Base-by-base conservation (phyloP, 441 rosid genomes). In the Syzygium syzygioides region DNA sequence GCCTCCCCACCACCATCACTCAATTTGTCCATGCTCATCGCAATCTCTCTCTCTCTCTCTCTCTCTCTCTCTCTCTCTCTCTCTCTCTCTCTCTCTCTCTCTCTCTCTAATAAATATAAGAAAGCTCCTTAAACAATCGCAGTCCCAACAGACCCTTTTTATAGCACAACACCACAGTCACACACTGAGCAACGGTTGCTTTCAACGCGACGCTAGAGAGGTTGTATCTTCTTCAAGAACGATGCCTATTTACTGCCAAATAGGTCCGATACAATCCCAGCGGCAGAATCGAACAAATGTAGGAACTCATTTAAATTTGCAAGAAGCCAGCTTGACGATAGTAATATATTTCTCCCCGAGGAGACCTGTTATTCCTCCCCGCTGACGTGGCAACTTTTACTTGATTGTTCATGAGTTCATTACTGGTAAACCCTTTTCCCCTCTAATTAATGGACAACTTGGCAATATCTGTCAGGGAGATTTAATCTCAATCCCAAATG, bases 1-100 rank as follows among this genome's bases (percentile, higher is more conserved):
- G 66, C 87, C 53, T 92, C 93, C 5, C 86, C 94, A 57, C 62
- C 55, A 34, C 56, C 50, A 4, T 90, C 92, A 71, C 90, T 93
- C 91, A 91, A 71, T 18, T 76, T 76, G n/a, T 76, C 83, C 83
- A 76, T 76, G 83, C 83, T 76, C 83, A 26, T 68, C 79, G 37
- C 79, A 23, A 37, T 76, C 71, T 64, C 71, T n/a, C 32, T 32
- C 34, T 32, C 34, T 32, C 34, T 32, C 34, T 32, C 34, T n/a
- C 18, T 54, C 55, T 54, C 55, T 54, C 55, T 15, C 55, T 53
- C 55, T 54, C 55, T 54, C 55, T 57, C n/a, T 57, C 23, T 55
- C 19, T 54, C 68, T 32, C 45, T 66, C 45, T 62, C 34, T 18
- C 57, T 55, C 57, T 55, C 26, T 68, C 50, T 34, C 50, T 23